Base-by-base conservation (phyloP, 2,329 filamentous ascomycete species). In the Aotearoamyces nothofagi region DNA sequence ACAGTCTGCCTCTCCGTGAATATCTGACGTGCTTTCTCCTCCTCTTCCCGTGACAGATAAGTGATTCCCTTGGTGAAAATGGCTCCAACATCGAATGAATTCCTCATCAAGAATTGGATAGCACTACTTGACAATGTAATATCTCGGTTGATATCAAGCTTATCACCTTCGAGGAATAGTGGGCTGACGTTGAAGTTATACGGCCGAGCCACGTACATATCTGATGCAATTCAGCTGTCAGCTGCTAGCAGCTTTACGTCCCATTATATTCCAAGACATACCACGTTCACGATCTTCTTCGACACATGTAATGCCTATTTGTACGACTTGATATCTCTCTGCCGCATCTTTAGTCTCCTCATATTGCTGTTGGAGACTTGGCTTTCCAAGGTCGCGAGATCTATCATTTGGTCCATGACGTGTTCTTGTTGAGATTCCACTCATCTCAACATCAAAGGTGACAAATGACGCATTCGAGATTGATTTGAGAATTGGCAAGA, bases 301-400 rank as follows among this genome's bases (percentile, higher is more conserved):
- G n/a, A 69, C 69, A 41, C 71, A 66, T 0, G 74, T 78, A 33
- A 79, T 50, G n/a, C 74, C 74, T 30, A 78, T 52, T 44, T 79
- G 74, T 2, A 78, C 53, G 29, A 78, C 64, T 35, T 72, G 65
- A 40, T 71, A 78, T 22, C 60, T 62, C 35, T 74, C 63, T 3
- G 73, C 73, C 3, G 68, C 69, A 15, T 52, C 52, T 44, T 68
- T 75, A 32, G 60, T 58, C 36, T 78, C 71, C 8, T 55, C 50
- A 43, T 78, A 79, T 31, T 66, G 61, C 24, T 72, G 54, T 39
- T 78, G 65, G 2, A 78, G 51, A 3, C 60, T 61, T 17, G 60
- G 59, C 33, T 58, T 59, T 19, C 56, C 54, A 20, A 45, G 41
- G 16, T 54, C 49, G 9, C 45, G 39, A 17, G 38, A 44, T 20